Percentiles rank a stretch among this genome's conserved stretches.
These are phyloP conservation scores for Cladorrhinum sp. DNA, from an alignment of 2,329 filamentous ascomycete genomes.

Conservation along the genomic window DNA sequence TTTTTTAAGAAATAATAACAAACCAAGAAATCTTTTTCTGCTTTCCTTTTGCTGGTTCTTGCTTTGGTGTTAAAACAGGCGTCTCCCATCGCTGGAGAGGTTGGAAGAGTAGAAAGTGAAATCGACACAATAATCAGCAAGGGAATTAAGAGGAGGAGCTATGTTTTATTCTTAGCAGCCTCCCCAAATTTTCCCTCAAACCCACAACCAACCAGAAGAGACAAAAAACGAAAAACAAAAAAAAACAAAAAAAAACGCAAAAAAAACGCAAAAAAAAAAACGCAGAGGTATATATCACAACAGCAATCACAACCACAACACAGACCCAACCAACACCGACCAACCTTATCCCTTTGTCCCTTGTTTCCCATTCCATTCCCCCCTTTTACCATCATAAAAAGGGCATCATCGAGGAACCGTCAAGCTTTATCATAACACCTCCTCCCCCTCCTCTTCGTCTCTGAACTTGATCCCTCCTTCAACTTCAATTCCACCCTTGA, in stretches of 20 bases:
- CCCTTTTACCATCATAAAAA: not conserved
- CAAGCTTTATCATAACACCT: conserved; percentile 39
- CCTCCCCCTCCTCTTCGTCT: conserved; percentile 57
- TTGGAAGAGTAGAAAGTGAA: conserved; percentile 1
- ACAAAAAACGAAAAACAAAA: not conserved
- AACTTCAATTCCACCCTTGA: conserved; percentile 68
- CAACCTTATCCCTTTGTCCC: not conserved
- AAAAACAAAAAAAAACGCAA: not conserved
- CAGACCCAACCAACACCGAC: not conserved
- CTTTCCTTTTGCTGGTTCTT: not conserved
- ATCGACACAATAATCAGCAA: not conserved
- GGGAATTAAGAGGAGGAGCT: not conserved
- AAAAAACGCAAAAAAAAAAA: not conserved
- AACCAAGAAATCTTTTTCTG: not conserved
- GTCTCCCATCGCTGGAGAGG: not conserved
- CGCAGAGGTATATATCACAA: not conserved
- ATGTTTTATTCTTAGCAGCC: conserved; percentile 10
- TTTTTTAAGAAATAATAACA: too few relatives aligned
- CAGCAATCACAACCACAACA: not conserved
- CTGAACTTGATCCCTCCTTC: conserved; percentile 58
- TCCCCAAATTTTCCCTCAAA: not conserved
- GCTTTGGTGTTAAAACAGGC: not conserved
- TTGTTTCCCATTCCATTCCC: not conserved
- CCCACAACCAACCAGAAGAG: not conserved
- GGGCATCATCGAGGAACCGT: not conserved